Evolutionary conservation across 1,284 basidiomycete species (phyloP).

Genomic region (Rhizopogon parksii): DNA sequence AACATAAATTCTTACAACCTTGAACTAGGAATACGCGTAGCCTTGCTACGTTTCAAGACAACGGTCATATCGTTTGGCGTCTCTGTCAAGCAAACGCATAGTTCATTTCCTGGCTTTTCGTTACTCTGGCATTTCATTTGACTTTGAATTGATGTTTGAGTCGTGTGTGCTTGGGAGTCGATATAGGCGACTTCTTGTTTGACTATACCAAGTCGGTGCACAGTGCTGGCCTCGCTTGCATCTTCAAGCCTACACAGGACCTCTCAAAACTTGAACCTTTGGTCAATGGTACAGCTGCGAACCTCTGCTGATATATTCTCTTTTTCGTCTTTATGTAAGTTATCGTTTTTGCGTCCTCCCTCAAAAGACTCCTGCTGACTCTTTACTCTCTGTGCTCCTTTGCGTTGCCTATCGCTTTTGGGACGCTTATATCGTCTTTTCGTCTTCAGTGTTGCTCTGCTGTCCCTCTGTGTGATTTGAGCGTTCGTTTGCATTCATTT

Average conservation of each 20-base stretch:
- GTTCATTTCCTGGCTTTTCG: slow-evolving; percentile 22
- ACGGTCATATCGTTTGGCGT: slow-evolving; percentile 13
- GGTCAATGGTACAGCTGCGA: slow-evolving; percentile 29
- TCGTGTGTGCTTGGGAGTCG: slow-evolving; percentile 24
- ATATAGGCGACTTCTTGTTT: slow-evolving; percentile 14
- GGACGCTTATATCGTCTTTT: slow-evolving; percentile 3
- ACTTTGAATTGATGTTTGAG: slow-evolving; percentile 28
- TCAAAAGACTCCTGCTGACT: slow-evolving; percentile 19
- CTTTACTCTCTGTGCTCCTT: slow-evolving; percentile 8
- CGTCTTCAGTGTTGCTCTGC: slow-evolving; percentile 11
- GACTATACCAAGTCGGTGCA: slow-evolving; percentile 23
- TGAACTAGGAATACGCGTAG: slow-evolving; percentile 28
- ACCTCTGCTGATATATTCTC: slow-evolving; percentile 19
- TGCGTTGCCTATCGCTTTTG: slow-evolving; percentile 1
- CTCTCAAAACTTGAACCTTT: slow-evolving; percentile 25
- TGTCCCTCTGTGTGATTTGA: slow-evolving; percentile 24
- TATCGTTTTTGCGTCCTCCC: slow-evolving; percentile 20
- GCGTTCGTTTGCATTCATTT: slow-evolving; percentile 26
- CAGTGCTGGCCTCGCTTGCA: slow-evolving; percentile 16
- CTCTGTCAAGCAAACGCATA: slow-evolving; percentile 15
- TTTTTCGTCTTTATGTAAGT: slow-evolving; percentile 34
- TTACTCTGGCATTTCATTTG: slow-evolving; percentile 13
- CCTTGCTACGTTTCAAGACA: slow-evolving; percentile 13
- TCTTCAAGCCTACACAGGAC: slow-evolving; percentile 14
- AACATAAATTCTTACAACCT: slow-evolving; percentile 10